phyloP scores from a whole-genome alignment of 768 basidiomycete species.

The Daedaleopsis nitida region DNA sequence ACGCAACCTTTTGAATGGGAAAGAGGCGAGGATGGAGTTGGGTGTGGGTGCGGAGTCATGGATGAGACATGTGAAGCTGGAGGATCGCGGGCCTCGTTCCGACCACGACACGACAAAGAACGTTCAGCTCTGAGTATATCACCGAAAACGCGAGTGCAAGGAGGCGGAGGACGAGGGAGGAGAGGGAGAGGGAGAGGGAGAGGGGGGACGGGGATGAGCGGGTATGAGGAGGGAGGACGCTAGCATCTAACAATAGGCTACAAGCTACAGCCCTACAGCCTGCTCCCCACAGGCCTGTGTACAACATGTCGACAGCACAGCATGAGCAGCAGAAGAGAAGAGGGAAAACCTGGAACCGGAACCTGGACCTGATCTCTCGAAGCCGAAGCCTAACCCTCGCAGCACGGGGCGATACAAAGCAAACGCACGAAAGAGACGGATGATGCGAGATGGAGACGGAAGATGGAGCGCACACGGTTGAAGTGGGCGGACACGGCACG shows the following conservation, averaged over 20 bases:
- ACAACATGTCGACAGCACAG: slow-evolving; percentile 23
- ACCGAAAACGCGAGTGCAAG: background rate
- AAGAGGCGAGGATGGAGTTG: background rate
- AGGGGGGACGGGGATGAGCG: background rate
- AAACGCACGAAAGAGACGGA: background rate
- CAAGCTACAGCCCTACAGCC: background rate
- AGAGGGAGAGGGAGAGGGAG: background rate
- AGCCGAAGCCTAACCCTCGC: background rate
- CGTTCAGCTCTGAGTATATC: background rate
- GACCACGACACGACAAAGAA: background rate
- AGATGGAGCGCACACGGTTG: background rate
- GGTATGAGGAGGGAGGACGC: background rate
- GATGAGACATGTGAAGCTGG: background rate
- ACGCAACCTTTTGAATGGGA: slow-evolving; percentile 1
- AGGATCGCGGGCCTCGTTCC: background rate
- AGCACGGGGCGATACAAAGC: slow-evolving; percentile 1
- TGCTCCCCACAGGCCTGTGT: slow-evolving; percentile 11
- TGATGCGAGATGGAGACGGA: background rate
- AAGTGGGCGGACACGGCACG: no score
- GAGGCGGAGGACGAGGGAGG: background rate
- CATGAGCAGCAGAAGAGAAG: slow-evolving; percentile 17
- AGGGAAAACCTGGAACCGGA: background rate
- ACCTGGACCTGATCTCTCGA: background rate
- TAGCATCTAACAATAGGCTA: slow-evolving; percentile 1
- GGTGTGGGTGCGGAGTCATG: background rate